Conservation (phyloP, 2,329 filamentous ascomycete genomes). For the Neopestalotiopsis rosae region DNA sequence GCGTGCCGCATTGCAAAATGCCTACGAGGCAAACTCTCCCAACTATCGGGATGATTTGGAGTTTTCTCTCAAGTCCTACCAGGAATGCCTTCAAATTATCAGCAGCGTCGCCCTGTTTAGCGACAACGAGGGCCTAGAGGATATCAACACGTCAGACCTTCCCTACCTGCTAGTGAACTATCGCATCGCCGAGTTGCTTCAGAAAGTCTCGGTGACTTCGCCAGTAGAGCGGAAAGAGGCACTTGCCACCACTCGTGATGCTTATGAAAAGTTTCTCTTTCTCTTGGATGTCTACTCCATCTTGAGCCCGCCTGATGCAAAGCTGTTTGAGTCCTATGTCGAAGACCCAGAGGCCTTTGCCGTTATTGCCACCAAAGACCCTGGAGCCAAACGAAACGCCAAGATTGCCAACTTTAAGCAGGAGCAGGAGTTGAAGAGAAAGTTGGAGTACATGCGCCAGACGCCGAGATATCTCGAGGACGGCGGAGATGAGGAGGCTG, state of each 20-base stretch:
- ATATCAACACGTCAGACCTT: conserved; percentile 82
- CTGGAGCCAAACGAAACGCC: conserved; percentile 73
- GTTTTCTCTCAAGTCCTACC: conserved; percentile 72
- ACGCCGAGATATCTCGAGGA: conserved; percentile 49
- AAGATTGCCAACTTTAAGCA: conserved; percentile 87
- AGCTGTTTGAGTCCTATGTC: conserved; percentile 74
- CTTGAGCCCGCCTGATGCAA: conserved; percentile 67
- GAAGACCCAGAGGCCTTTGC: conserved; percentile 77
- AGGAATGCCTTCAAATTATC: conserved; percentile 73
- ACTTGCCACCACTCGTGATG: conserved; percentile 67
- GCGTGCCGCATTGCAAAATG: conserved; percentile 63
- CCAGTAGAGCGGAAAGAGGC: conserved; percentile 63
- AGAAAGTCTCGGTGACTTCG: conserved; percentile 63
- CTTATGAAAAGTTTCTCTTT: conserved; percentile 81
- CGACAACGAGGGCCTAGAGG: conserved; percentile 86
- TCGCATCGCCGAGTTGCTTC: conserved; percentile 79
- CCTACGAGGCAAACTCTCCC: conserved; percentile 68
- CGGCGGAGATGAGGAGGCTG: conserved; percentile 83
- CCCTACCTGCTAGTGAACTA: conserved; percentile 84
- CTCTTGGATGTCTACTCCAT: conserved; percentile 81
- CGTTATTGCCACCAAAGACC: conserved; percentile 65
- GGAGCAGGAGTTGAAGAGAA: conserved; percentile 84
- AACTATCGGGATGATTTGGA: conserved; percentile 61
- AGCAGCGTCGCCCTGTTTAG: conserved; percentile 83
- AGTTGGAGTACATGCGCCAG: conserved; percentile 65